Evolutionary conservation across 148 eudicot species (phyloP), one percentile per base, ranked within the genome.

Genomic region (Vaccinium darrowii): DNA sequence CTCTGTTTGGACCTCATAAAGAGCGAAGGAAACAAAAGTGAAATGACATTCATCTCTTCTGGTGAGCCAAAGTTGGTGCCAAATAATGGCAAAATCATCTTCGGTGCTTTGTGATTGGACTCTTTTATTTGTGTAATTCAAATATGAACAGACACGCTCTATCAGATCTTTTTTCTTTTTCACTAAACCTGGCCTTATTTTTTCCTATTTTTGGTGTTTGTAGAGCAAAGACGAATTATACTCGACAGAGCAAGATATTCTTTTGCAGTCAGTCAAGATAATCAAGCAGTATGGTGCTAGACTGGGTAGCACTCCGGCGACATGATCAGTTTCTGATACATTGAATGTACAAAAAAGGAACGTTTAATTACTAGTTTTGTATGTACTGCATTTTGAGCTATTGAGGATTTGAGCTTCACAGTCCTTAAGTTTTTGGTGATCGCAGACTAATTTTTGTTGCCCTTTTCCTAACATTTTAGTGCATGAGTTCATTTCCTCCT

Each of bases 221-320:
- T 21, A 97, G 99, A 93, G 89, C 87, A 95, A 95, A 88, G 92
- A 91, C 5, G 93, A 90, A 84, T 81, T 92, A 58, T 93, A 84
- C 81, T 74, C 93, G 23, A 88, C 92, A 9, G 91, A 94, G 82
- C 98, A 97, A 86, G 94, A 95, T 86, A 93, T 97, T 84, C 93
- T 97, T 78, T 88, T 97, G 76, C 92, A 91, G 83, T 89, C 96
- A 47, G 91, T 92, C 84, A 84, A 86, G 88, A 95, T 97, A 84
- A 92, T 97, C 85, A 89, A 94, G 90, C 88, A 92, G 86, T 92
- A 96, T 63, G 98, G 99, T 89, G 97, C 89, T 63, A 83, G 82
- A 47, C 85, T 96, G 33, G 80, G 80, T 51, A 15, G 51, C 77
- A 36, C 77, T 33, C 15, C 23, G 50, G 39, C 47, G 21, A 33